Evolutionary conservation across 1,139 yeast genomes (phyloP), one percentile per base, ranked within the genome.

Genomic region (Suhomyces bolitotheri): DNA sequence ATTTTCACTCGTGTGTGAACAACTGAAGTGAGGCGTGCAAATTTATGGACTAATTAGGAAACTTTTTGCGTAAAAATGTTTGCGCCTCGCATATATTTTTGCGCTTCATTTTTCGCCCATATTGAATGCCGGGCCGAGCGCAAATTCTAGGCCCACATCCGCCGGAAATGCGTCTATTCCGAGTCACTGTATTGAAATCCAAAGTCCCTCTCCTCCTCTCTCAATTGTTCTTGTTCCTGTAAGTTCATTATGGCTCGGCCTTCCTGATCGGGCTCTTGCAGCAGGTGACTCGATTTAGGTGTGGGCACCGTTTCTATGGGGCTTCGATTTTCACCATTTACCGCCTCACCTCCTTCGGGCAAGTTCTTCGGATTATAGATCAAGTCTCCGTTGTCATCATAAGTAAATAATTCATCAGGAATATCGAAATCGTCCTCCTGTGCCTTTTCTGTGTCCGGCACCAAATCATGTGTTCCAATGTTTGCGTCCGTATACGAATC

Each of bases 101-200:
- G 13, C 16, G 7, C 7, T 5, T 7, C 7, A 7, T 11, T 19
- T 7, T 19, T 19, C 9, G 9, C 9, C 8, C 21, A 19, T 19
- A 19, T 7, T 19, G 9, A 19, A 19, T 19, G 7, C 9, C n/a
- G n/a, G n/a, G n/a, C n/a, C n/a, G n/a, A n/a, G n/a, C n/a, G n/a
- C n/a, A n/a, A n/a, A n/a, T n/a, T n/a, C n/a, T n/a, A n/a, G n/a
- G n/a, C n/a, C n/a, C n/a, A n/a, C n/a, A n/a, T n/a, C n/a, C n/a
- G n/a, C n/a, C n/a, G n/a, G n/a, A n/a, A n/a, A n/a, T 17, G 6
- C 20, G 20, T 16, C 29, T 27, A 58, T 20, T 60, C 66, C 4
- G 63, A 57, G 27, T 60, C 66, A 25, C 49, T 45, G 39, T 64
- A 66, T 27, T 61, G 66, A 38, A 65, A 64, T 4, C 62, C 70